Conservation (phyloP, 1,284 basidiomycete species). For the Ustilago esculenta region DNA sequence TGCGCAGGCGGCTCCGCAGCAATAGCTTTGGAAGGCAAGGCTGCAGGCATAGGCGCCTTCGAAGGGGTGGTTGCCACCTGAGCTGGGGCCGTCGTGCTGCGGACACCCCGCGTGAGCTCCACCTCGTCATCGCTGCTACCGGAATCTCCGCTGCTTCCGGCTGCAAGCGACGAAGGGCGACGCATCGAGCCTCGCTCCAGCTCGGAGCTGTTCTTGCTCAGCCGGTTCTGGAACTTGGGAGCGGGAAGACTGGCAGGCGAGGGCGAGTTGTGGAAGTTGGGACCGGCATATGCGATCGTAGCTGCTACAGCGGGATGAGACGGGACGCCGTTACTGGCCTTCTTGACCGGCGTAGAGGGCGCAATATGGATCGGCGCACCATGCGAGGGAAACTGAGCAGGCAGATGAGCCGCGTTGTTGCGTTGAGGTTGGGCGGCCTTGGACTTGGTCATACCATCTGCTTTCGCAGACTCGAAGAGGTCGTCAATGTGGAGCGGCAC, state of each 20-base stretch:
- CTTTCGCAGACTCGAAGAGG: conserved; percentile 35
- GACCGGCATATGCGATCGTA: conserved; percentile 57
- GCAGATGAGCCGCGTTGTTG: conserved; percentile 12
- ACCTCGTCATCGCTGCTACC: conserved; percentile 42
- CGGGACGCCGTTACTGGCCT: conserved; percentile 26
- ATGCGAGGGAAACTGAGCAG: conserved; percentile 26
- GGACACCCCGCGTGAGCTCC: conserved; percentile 28
- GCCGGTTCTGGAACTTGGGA: conserved; percentile 52
- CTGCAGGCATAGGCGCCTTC: conserved; percentile 23
- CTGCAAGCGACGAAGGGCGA: conserved; percentile 29
- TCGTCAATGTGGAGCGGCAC: conserved; percentile 46
- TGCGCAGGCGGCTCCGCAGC: conserved; percentile 24
- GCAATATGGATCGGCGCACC: conserved; percentile 44
- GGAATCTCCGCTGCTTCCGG: conserved; percentile 34
- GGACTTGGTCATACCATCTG: conserved; percentile 23
- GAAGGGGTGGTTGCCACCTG: conserved; percentile 33
- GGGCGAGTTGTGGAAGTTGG: conserved; percentile 63
- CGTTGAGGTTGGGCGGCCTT: conserved; percentile 28
- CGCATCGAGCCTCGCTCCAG: conserved; percentile 19
- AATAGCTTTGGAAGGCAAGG: conserved; percentile 5
- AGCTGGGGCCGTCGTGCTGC: conserved; percentile 49
- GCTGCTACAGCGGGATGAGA: conserved; percentile 39
- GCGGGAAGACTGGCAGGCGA: conserved; percentile 59
- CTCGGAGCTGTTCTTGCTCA: conserved; percentile 40
- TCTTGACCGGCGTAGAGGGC: conserved; percentile 43